Percentiles rank a stretch among this genome's conserved stretches.
Evolutionary conservation across 192 early-diverging fungal species (phyloP).

Genomic region (Backusella australiensis): DNA sequence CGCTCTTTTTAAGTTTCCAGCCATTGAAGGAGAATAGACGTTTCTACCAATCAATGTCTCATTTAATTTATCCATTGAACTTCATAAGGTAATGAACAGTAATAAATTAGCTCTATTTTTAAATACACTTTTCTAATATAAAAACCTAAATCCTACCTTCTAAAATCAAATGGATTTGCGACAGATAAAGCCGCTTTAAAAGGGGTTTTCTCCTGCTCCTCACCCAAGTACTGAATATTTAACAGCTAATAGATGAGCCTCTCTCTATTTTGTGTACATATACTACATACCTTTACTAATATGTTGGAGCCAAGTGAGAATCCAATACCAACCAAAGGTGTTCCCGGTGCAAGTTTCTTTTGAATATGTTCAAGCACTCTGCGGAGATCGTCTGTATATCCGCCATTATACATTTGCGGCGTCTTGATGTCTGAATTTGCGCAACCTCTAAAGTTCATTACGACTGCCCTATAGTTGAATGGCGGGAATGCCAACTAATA

Average conservation of each 20-base stretch:
- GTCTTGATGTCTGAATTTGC: conserved; percentile 79
- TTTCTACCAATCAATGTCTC: conserved; percentile 35
- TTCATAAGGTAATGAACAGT: conserved; percentile 41
- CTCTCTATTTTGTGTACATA: background rate
- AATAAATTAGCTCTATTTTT: background rate
- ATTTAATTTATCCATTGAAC: conserved; percentile 27
- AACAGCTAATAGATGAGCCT: background rate
- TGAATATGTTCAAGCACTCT: conserved; percentile 56
- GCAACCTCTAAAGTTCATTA: conserved; percentile 91
- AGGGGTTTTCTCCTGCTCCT: conserved; percentile 71
- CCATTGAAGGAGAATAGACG: conserved; percentile 52
- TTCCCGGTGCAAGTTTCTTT: conserved; percentile 48
- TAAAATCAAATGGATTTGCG: conserved; percentile 87
- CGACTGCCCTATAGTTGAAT: conserved; percentile 71
- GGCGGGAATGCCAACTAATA: conserved; percentile 42
- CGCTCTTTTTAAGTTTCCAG: conserved; percentile 41
- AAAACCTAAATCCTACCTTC: conserved; percentile 35
- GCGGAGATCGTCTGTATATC: conserved; percentile 80
- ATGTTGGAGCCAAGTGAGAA: conserved; percentile 93
- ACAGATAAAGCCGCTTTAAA: conserved; percentile 78
- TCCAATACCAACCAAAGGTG: conserved; percentile 80
- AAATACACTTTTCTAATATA: background rate
- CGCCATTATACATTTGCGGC: conserved; percentile 77
- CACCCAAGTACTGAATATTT: conserved; percentile 70
- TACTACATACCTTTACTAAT: conserved; percentile 67